Conservation (phyloP, 306 rosid species). For the Citrullus amarus region DNA sequence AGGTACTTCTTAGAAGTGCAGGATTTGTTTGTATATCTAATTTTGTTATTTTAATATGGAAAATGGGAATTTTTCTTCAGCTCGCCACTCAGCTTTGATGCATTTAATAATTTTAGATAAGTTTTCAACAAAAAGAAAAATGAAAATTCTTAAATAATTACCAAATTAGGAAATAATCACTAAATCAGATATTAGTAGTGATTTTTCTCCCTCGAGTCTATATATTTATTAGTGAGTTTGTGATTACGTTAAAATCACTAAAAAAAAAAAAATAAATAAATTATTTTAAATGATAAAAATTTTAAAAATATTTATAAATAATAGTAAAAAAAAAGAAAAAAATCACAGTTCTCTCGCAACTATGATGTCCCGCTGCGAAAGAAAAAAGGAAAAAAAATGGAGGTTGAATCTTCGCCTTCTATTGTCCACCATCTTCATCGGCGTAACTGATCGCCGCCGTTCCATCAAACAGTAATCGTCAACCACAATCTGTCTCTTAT, state of each 20-base stretch:
- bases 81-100: background rate
- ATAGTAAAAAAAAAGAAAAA: too few species aligned
- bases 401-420: background rate
- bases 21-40: background rate
- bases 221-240: too few species aligned
- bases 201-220: too few species aligned
- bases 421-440: background rate
- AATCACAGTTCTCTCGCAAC: too few species aligned
- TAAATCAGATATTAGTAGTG: too few species aligned
- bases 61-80: background rate
- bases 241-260: too few species aligned
- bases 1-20: background rate
- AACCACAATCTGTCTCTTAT: constrained; percentile 4
- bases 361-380: background rate
- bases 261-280: too few species aligned
- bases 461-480: background rate
- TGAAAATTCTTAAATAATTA: too few species aligned
- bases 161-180: background rate
- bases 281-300: too few species aligned
- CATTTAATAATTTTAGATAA: too few species aligned
- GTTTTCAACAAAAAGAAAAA: too few species aligned
- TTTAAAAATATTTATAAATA: too few species aligned
- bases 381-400: background rate
- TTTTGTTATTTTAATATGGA: background rate
- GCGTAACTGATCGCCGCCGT: constrained; percentile 8